phyloP scores from a whole-genome alignment of 2,329 filamentous ascomycete genomes.

The Verticillium isaacii region DNA sequence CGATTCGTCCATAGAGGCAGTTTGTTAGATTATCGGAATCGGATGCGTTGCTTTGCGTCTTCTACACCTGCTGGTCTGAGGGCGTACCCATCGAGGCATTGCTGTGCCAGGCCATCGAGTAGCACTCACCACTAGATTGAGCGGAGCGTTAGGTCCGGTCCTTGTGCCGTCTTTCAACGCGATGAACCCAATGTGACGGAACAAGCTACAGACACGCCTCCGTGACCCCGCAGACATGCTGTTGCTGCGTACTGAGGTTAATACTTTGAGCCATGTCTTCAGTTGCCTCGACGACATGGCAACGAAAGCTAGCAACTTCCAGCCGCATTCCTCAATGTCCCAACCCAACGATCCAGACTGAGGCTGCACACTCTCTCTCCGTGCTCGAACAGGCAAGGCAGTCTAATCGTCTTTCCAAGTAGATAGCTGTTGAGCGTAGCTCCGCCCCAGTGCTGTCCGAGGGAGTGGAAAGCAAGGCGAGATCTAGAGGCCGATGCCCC shows the following conservation, averaged over 20 bases:
- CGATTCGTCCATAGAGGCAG: slow-evolving; percentile 4
- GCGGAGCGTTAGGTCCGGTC: too few relatives aligned
- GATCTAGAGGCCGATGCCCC: not conserved
- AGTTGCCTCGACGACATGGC: not conserved
- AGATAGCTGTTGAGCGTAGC: not conserved
- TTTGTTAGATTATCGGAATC: slow-evolving; percentile 3
- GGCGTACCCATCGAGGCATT: too few relatives aligned
- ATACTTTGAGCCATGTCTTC: not conserved
- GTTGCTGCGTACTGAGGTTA: not conserved
- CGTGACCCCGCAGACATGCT: too few relatives aligned
- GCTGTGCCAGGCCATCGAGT: too few relatives aligned
- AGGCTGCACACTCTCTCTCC: not conserved
- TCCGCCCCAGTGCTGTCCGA: too few relatives aligned
- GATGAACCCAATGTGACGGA: too few relatives aligned
- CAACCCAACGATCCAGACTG: not conserved
- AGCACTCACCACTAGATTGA: too few relatives aligned
- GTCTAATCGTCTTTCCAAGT: not conserved
- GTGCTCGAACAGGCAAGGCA: not conserved
- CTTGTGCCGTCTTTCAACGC: too few relatives aligned
- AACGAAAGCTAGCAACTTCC: not conserved
- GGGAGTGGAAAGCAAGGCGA: too few relatives aligned
- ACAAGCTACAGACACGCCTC: too few relatives aligned
- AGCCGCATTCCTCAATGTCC: not conserved
- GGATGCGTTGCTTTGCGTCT: slow-evolving; percentile 2
- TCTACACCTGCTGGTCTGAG: not conserved